Evolutionary conservation across 108 stramenopile genomes (phyloP), one percentile per base, ranked within the genome.

Genomic region (Fragilaria radians): DNA sequence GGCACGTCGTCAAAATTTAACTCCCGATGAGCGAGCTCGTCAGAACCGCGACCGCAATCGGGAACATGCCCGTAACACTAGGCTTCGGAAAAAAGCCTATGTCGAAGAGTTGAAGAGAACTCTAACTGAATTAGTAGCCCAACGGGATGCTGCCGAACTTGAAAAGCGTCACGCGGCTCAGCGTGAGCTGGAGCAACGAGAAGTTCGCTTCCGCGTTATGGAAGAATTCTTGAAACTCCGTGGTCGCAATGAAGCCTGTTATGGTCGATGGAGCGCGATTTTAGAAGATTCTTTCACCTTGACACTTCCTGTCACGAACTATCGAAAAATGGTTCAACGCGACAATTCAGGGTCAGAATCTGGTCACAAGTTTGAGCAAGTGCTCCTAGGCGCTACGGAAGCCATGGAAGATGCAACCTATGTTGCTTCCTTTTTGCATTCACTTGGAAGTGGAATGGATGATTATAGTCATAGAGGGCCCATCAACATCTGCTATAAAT

Each of bases 31-130:
- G 65, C 75, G 91, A 25, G 88, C 88, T 3, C 80, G 85, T 51
- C 88, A 90, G 69, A 91, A 93, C 50, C 86, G 94, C 26, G 94
- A 97, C 59, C 85, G 96, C 42, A 98, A 98, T 62, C 86, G 97
- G 14, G 97, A 96, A 66, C 94, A 98, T 65, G 97, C 97, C 32
- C 84, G 95, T 25, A 96, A 95, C 65, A 96, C 97, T 2, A 88
- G 97, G 25, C 78, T 96, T 9, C 82, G 95, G 5, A 98, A 98
- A 70, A 98, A 98, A 69, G 95, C 93, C 18, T 96, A 96, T 55
- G 94, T 95, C 9, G 86, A 89, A 52, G 90, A 95, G 52, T 73
- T 95, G 57, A 95, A 95, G 72, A 72, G 81, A 18, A 93, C 91
- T 9, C 73, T 93, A 17, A 83, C 83, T 21, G 87, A 88, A 48